Base-by-base conservation (phyloP, 2,329 filamentous ascomycete genomes). In the Ophiostoma montium region DNA sequence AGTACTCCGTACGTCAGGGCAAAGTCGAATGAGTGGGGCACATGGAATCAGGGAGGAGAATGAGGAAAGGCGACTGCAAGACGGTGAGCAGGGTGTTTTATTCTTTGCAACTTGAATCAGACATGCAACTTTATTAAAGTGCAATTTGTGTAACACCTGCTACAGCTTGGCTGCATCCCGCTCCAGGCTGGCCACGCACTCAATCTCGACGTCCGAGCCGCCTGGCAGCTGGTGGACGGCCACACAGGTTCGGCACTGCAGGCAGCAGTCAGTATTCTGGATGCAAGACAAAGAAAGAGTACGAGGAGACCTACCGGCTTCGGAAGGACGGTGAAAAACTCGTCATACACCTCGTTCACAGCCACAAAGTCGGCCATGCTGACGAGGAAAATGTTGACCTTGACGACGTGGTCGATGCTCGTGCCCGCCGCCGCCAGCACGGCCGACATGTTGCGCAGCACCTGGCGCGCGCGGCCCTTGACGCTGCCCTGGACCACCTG, bases 171-270 rank as follows among this genome's bases (percentile, higher is more conserved):
- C 31, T 16, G 35, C 45, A 2, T 16, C 9, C 3, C 35, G 30
- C 23, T 47, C 46, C 32, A 50, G 27, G 27, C 42, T n/a, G 21
- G 50, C 50, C 35, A 33, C 80, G 60, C 78, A 82, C 67, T 88
- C 83, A 60, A 88, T 84, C 69, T 87, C 84, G 9, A 88, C 77
- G 51, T 81, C 75, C 3, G 82, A 82, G 11, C 75, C 74, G 59
- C 83, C 74, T 1, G 83, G 84, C 57, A 88, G 66, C 60, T 82
- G 74, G 63, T 84, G 78, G 12, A 87, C 84, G 0, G 82, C 82
- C 23, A 88, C 82, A 60, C 83, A 88, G 47, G 77, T 83, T 51
- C 81, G 64, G 44, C 64, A 67, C 67, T 70, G 1, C n/a, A n/a
- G n/a, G n/a, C n/a, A 11, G 39, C 35, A 3, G 42, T 30, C 41